Evolutionary conservation across 768 basidiomycete genomes (phyloP), one percentile per base, ranked within the genome.

Genomic region (Mycena filopes): DNA sequence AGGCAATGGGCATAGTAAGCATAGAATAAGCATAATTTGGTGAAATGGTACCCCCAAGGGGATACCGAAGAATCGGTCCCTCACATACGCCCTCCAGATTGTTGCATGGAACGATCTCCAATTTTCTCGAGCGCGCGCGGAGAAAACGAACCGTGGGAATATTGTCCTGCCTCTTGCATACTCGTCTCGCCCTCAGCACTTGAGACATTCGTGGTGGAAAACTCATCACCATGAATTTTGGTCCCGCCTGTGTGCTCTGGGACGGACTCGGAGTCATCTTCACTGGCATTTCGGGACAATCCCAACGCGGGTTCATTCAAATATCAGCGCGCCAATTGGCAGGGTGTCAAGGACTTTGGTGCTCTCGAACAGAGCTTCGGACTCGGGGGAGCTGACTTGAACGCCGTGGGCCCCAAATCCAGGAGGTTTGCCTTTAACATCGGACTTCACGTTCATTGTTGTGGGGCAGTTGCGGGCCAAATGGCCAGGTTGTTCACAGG

Each of bases 391-490:
- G 2, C 47, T 48, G 18, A 63, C 29, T 7, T 60, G 64, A 29
- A 66, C 45, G 42, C 58, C 55, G 25, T 69, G 63, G 7, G 55
- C 61, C 2, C 66, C 46, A 11, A 70, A 26, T 20, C 71, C 72
- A 7, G 71, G 70, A 0, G 64, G 69, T 54, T 65, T 68, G 11
- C 66, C 53, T 2, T 43, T 51, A 8, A 73, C 64, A 2, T 45
- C 33, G 13, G 60, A 62, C n/a, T n/a, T 40, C 15, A 55, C 29
- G 18, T 53, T 61, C 21, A 67, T 74, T 2, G 60, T 66, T 26
- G 53, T 55, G 12, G 76, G 76, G 47, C 78, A 80, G 42, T 79
- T 72, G 0, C 75, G 25, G 7, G 73, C 66, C 13, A 75, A 60
- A 63, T 80, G 78, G 1, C 76, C 75, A 0, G 59, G 13, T 43